A percentile compares a stretch with the other conserved stretches of the same genome.
Conservation (phyloP, 2,329 filamentous ascomycete species). For the Aureobasidium sp. region DNA sequence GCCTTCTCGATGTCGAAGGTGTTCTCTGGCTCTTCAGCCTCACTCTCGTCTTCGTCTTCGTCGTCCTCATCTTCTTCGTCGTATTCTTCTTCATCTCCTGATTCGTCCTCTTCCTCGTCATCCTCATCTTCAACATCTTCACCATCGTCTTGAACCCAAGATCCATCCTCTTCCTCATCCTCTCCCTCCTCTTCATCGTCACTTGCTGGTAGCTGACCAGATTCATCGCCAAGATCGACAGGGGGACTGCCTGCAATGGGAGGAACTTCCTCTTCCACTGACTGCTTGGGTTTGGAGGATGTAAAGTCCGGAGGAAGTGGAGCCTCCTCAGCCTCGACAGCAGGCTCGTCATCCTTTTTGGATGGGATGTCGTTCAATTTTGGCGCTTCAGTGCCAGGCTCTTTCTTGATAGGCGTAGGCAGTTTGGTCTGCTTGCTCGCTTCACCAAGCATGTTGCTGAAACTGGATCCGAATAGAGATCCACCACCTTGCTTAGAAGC, state of each 20-base stretch:
- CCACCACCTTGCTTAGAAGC: slow-evolving; percentile 31
- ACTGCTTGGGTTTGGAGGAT: slow-evolving; percentile 20
- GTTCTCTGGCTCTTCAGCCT: background rate
- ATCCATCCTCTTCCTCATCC: slow-evolving; percentile 26
- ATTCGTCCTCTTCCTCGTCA: slow-evolving; percentile 26
- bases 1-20: background rate
- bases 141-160: slow-evolving; percentile 15
- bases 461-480: slow-evolving; percentile 25
- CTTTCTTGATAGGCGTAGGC: slow-evolving; percentile 31
- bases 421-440: slow-evolving; percentile 29
- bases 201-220: slow-evolving; percentile 21
- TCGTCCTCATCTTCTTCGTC: slow-evolving; percentile 25
- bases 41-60: slow-evolving; percentile 17
- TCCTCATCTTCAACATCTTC: slow-evolving; percentile 29
- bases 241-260: slow-evolving; percentile 42
- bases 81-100: slow-evolving; percentile 28
- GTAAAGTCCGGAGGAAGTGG: slow-evolving; percentile 31
- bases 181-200: slow-evolving; percentile 24
- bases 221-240: slow-evolving; percentile 28
- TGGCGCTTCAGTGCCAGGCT: slow-evolving; percentile 25
- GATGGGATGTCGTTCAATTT: slow-evolving; percentile 27
- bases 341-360: slow-evolving; percentile 13
- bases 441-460: slow-evolving; percentile 23
- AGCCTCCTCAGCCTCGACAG: slow-evolving; percentile 18
- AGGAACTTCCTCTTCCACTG: slow-evolving; percentile 24